These are phyloP conservation scores for Blastobotrys arbuscula DNA, from an alignment of 1,139 yeast species.

Conservation along the genomic window DNA sequence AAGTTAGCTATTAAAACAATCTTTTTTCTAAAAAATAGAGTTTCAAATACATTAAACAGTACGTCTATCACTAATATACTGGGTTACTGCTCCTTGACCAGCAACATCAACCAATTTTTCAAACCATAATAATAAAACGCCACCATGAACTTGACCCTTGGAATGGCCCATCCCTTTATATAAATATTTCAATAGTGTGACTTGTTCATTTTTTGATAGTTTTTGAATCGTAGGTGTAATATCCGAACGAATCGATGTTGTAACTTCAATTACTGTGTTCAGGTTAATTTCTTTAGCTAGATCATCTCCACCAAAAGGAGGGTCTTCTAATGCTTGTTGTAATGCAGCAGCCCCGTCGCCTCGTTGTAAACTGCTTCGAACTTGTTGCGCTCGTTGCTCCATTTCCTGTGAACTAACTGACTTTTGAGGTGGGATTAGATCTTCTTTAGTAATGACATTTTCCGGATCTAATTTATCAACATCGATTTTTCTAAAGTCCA, in stretches of 20 bases:
- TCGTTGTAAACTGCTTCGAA: slow-evolving; percentile 58
- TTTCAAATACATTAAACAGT: slow-evolving; percentile 45
- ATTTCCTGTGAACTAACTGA: slow-evolving; percentile 49
- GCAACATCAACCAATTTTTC: slow-evolving; percentile 80
- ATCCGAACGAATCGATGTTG: slow-evolving; percentile 69
- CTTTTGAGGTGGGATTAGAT: slow-evolving; percentile 50
- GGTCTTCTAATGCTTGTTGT: slow-evolving; percentile 54
- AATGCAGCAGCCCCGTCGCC: slow-evolving; percentile 72
- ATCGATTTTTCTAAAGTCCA: slow-evolving; percentile 66
- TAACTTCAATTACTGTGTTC: slow-evolving; percentile 63
- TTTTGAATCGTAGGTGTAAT: slow-evolving; percentile 54
- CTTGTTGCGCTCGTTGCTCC: slow-evolving; percentile 48
- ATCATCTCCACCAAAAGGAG: slow-evolving; percentile 78
- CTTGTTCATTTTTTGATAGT: slow-evolving; percentile 62
- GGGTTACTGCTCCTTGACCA: slow-evolving; percentile 85
- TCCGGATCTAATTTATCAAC: slow-evolving; percentile 89
- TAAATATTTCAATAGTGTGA: slow-evolving; percentile 73
- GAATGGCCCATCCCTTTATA: slow-evolving; percentile 79
- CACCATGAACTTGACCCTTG: slow-evolving; percentile 69
- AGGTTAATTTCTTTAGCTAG: slow-evolving; percentile 46
- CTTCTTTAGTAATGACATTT: slow-evolving; percentile 56
- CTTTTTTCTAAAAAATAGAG: neutral
- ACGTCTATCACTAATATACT: slow-evolving; percentile 81
- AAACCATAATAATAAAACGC: slow-evolving; percentile 81
- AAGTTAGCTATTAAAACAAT: neutral